Evolutionary conservation across 2,329 filamentous ascomycete species (phyloP).

Genomic region (Alternaria hordeiaustralica): DNA sequence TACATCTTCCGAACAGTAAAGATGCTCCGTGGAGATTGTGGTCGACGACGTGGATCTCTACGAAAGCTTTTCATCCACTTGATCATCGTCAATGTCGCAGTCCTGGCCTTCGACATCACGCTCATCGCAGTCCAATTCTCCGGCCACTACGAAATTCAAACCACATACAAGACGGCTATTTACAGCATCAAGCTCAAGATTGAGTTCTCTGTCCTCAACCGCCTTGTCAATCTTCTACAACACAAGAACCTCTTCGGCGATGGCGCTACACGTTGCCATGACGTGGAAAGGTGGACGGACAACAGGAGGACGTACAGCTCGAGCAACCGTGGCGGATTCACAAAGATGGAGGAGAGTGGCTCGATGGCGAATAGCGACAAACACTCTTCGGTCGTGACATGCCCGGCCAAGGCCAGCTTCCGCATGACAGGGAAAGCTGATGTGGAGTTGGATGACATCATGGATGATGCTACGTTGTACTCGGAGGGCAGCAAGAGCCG

Average conservation of each 20-base stretch:
- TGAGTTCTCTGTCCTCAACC: constrained; percentile 60
- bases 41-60: not conserved
- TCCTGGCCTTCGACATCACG: constrained; percentile 48
- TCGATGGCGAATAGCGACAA: not conserved
- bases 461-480: not conserved
- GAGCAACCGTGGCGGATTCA: not conserved
- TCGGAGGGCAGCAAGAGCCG: not conserved
- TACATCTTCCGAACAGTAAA: constrained; percentile 23
- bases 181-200: constrained; percentile 57
- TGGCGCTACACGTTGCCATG: not conserved
- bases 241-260: constrained; percentile 2
- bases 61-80: constrained; percentile 23
- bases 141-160: constrained; percentile 48
- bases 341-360: not conserved
- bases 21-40: constrained; percentile 11
- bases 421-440: not conserved
- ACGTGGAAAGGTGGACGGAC: not conserved
- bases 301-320: not conserved
- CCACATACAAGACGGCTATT: constrained; percentile 47
- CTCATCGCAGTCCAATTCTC: constrained; percentile 49
- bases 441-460: not conserved
- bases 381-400: not conserved
- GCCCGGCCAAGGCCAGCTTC: not conserved
- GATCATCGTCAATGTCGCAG: constrained; percentile 48
- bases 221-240: constrained; percentile 13